Conservation (phyloP, 169 alveolate genomes). For the Plasmodium gallinaceum region DNA sequence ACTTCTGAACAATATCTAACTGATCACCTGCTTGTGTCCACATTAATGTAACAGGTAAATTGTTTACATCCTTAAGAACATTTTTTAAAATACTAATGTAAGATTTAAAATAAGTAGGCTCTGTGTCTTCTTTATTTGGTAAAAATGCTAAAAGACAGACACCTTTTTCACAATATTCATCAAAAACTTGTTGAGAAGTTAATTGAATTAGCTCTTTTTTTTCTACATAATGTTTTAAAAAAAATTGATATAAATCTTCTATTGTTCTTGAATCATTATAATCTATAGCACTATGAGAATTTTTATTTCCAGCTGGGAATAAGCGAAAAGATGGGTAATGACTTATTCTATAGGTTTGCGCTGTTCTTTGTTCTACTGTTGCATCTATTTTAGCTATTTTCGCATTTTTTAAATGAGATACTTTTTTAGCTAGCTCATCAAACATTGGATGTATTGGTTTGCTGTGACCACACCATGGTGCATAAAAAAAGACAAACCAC, state of each 20-base stretch:
- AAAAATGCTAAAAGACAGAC: constrained; percentile 92
- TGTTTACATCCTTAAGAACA: constrained; percentile 86
- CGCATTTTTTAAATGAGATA: constrained; percentile 88
- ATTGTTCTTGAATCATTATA: constrained; percentile 91
- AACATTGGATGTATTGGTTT: constrained; percentile 96
- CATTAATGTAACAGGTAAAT: constrained; percentile 88
- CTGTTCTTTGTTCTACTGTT: constrained; percentile 82
- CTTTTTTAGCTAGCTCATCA: constrained; percentile 89
- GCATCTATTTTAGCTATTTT: constrained; percentile 88
- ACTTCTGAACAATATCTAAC: constrained; percentile 89
- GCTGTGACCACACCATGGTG: constrained; percentile 99
- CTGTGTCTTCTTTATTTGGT: constrained; percentile 92
- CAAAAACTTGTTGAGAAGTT: constrained; percentile 79
- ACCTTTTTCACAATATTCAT: constrained; percentile 84
- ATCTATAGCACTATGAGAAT: constrained; percentile 84
- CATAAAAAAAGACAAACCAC: constrained; percentile 92
- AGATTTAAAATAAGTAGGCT: constrained; percentile 87
- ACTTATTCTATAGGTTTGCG: constrained; percentile 65
- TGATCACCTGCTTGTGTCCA: constrained; percentile 95
- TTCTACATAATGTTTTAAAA: constrained; percentile 80
- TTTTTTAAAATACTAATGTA: constrained; percentile 85
- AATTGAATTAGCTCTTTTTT: constrained; percentile 77
- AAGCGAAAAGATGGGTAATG: constrained; percentile 92
- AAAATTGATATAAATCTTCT: constrained; percentile 87
- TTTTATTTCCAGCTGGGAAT: constrained; percentile 89